Evolutionary conservation across 1,284 basidiomycete species (phyloP).

Genomic region (Fomitiporia mediterranea): DNA sequence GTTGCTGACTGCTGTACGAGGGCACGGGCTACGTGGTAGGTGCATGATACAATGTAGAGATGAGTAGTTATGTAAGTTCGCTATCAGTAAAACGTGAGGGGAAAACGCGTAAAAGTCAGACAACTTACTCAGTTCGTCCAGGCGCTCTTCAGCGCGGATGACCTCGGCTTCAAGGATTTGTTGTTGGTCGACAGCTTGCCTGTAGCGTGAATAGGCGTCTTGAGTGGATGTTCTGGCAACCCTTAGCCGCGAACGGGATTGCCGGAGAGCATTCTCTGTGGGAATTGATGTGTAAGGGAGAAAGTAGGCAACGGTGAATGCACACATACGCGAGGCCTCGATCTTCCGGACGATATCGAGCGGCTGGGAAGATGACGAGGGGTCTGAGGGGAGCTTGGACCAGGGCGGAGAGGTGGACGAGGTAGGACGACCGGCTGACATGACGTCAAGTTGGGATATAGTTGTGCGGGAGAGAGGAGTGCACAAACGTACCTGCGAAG

Average conservation of each 20-base stretch:
- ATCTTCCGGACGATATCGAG: slow-evolving; percentile 8
- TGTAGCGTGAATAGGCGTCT: slow-evolving; percentile 66
- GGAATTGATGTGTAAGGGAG: neutral
- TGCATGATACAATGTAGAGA: neutral
- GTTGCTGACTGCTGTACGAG: neutral
- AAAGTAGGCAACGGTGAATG: neutral
- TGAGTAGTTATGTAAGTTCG: slow-evolving; percentile 15
- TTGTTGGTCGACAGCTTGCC: slow-evolving; percentile 61
- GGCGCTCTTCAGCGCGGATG: slow-evolving; percentile 56
- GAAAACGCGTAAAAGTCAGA: slow-evolving; percentile 6
- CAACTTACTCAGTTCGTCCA: slow-evolving; percentile 61
- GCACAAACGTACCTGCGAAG: neutral
- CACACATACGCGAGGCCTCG: slow-evolving; percentile 13
- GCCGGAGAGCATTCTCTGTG: slow-evolving; percentile 29
- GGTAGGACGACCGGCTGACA: neutral
- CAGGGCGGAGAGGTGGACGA: slow-evolving; percentile 11
- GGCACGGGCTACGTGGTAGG: neutral
- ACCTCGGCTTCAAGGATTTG: slow-evolving; percentile 60
- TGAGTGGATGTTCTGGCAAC: slow-evolving; percentile 66
- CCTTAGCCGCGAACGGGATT: slow-evolving; percentile 36
- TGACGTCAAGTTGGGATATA: neutral
- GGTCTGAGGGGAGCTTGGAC: slow-evolving; percentile 1
- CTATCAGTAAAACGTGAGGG: neutral
- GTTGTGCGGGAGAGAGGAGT: neutral
- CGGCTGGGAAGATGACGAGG: neutral